Percentiles rank a stretch among this genome's conserved stretches.
These are phyloP conservation scores for Dalbergia cultrata DNA, from an alignment of 306 rosid genomes.

Conservation along the genomic window DNA sequence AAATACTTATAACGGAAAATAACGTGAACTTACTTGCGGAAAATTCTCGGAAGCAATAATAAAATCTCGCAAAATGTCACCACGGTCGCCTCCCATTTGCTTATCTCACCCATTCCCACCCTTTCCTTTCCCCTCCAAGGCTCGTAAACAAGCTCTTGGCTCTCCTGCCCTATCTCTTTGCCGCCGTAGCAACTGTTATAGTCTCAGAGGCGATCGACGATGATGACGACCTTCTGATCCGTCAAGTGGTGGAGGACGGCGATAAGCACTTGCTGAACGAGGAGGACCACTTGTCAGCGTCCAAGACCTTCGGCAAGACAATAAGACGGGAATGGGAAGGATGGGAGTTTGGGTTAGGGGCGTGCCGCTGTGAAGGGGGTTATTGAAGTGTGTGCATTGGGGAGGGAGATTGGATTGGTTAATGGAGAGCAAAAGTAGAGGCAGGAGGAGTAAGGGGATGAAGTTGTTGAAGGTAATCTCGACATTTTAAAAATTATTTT, in stretches of 20 bases:
- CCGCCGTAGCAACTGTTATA: conserved; percentile 41
- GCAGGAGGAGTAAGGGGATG: no score
- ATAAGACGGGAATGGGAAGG: no score
- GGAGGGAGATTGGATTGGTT: no score
- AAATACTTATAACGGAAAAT: no score
- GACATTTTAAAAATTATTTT: no score
- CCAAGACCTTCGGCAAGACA: conserved; percentile 68
- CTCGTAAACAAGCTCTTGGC: not conserved
- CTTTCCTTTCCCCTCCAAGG: not conserved
- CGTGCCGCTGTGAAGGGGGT: no score
- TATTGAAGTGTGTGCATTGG: no score
- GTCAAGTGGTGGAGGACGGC: conserved; percentile 64
- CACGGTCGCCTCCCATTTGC: not conserved
- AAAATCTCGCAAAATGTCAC: not conserved
- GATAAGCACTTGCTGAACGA: conserved; percentile 65
- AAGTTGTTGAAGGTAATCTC: no score
- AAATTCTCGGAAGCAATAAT: not conserved
- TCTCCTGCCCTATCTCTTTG: conserved; percentile 38
- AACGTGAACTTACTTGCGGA: no score
- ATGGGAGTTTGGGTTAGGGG: no score
- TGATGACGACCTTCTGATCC: conserved; percentile 59
- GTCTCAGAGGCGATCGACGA: conserved; percentile 10
- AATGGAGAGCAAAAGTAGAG: no score
- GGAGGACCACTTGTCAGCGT: conserved; percentile 72
- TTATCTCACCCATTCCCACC: not conserved